Evolutionary conservation across 768 basidiomycete genomes (phyloP), one percentile per base, ranked within the genome.

Genomic region (Pholiota conissans): DNA sequence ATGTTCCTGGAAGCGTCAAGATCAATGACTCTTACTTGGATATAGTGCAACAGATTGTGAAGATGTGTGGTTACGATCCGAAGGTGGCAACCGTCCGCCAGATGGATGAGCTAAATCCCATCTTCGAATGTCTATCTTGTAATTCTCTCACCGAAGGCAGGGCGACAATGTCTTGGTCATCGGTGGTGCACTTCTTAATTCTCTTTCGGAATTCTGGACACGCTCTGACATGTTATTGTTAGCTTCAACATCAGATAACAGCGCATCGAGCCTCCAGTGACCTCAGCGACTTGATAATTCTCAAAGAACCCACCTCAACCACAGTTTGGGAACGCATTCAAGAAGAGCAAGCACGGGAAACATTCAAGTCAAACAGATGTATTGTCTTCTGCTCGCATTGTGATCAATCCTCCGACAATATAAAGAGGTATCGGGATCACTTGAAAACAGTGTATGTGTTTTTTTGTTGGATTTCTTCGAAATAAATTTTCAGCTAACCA

Each of bases 61-160:
- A n/a, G 42, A 18, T 54, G 52, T 40, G 40, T 28, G 55, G 48
- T 18, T 24, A 39, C 28, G 48, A 56, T 30, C 55, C 55, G 10
- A 18, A 6, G 2, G 48, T 46, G 24, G 34, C 55, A 8, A 56
- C 55, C 11, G 55, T 34, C 3, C n/a, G 22, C 5, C 24, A 56
- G 14, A 56, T 56, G 55, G 55, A 49, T 13, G 47, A 35, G 26
- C 27, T 39, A 10, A 20, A 56, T 35, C 47, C 47, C 8, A 28
- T 56, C 22, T 49, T 49, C 34, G 55, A 56, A 20, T 56, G 55
- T 42, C 30, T 2, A 14, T 16, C 6, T 10, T 56, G 55, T 20
- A 35, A 49, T 32, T 18, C 24, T n/a, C n/a, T n/a, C n/a, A n/a
- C n/a, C n/a, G n/a, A n/a, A n/a, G n/a, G n/a, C n/a, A n/a, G n/a